Percentiles rank a stretch among this genome's conserved stretches.
phyloP scores from a whole-genome alignment of 345 rosid genomes.

The Arabidopsis arenosa region DNA sequence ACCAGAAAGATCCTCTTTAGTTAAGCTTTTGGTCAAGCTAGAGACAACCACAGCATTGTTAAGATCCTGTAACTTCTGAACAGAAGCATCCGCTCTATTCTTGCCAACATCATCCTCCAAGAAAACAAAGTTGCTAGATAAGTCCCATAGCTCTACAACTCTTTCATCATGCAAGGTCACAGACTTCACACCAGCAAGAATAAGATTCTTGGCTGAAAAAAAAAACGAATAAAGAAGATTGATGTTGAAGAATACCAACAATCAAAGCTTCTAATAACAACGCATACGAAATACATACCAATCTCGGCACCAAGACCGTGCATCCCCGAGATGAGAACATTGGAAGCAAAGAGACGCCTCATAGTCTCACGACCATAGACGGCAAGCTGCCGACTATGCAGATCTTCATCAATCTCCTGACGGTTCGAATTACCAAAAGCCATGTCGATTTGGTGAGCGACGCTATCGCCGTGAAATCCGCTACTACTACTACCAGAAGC shows the following conservation, averaged over 20 bases:
- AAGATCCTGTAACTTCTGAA: slow-evolving; percentile 95
- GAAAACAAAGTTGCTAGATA: slow-evolving; percentile 85
- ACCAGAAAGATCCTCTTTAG: slow-evolving; percentile 76
- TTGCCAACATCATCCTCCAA: slow-evolving; percentile 86
- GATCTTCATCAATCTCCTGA: slow-evolving; percentile 94
- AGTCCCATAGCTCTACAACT: slow-evolving; percentile 85
- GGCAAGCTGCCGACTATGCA: slow-evolving; percentile 98
- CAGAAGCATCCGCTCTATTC: slow-evolving; percentile 93
- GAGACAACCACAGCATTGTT: slow-evolving; percentile 83
- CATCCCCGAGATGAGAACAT: slow-evolving; percentile 87
- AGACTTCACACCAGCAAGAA: slow-evolving; percentile 98
- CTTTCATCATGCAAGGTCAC: slow-evolving; percentile 94
- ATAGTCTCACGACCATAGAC: slow-evolving; percentile 99
- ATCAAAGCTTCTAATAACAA: slow-evolving; percentile 2
- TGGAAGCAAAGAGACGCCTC: slow-evolving; percentile 92
- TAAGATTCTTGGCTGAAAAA: slow-evolving; percentile 88
- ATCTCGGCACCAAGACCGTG: slow-evolving; percentile 98
- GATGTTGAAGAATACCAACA: slow-evolving; percentile 7
- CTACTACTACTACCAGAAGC: slow-evolving; percentile 39
- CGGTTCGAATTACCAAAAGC: slow-evolving; percentile 72
- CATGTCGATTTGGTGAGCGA: slow-evolving; percentile 55
- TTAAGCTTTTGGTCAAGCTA: slow-evolving; percentile 69
- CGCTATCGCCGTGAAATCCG: slow-evolving; percentile 32
- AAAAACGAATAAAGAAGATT: no score
- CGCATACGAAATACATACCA: slow-evolving; percentile 52